Base-by-base conservation (phyloP, 2,329 filamentous ascomycete species). In the Pseudonectria foliicola region DNA sequence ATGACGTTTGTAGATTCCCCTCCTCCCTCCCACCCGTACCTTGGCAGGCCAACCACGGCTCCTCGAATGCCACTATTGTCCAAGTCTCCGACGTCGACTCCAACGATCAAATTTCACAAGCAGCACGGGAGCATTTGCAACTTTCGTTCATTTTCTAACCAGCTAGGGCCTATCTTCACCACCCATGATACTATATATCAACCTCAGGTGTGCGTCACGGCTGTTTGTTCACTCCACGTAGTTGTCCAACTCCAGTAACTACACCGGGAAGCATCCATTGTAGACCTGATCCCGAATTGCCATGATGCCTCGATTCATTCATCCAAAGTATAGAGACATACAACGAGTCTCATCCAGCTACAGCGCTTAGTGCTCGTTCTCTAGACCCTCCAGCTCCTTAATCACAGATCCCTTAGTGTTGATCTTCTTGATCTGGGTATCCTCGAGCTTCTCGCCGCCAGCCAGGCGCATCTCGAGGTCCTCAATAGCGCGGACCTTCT, bases 401-500 rank as follows among this genome's bases (percentile, higher is more conserved):
- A 89, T 71, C 39, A 98, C 90, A 12, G 75, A 65, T 31, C 80
- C 70, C 68, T 96, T 94, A 14, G 88, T 96, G 37, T 78, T 76
- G 52, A 98, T 98, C 75, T 98, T 98, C 73, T 95, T 93, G 63
- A 98, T 80, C 67, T 98, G 92, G 23, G 92, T 98, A 56, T 95
- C 90, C 67, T 98, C 92, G 41, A 98, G 68, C 72, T 95, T 96
- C 72, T 98, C 92, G 5, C 90, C 90, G 24, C 83, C 82, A 3
- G 90, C 92, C 48, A 89, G 80, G 37, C 92, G 80, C 89, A 96
- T 95, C 71, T 96, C 95, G 42, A 98, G 68, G 59, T 98, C 92
- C 57, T 98, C 92, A 56, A 98, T 98, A 10, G 92, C 92, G 13
- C 92, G 80, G 43, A 98, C 84, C 75, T 98, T 98, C 77, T 98